These are phyloP conservation scores for Oemleria cerasiformis DNA, from an alignment of 306 rosid genomes.

Conservation along the genomic window DNA sequence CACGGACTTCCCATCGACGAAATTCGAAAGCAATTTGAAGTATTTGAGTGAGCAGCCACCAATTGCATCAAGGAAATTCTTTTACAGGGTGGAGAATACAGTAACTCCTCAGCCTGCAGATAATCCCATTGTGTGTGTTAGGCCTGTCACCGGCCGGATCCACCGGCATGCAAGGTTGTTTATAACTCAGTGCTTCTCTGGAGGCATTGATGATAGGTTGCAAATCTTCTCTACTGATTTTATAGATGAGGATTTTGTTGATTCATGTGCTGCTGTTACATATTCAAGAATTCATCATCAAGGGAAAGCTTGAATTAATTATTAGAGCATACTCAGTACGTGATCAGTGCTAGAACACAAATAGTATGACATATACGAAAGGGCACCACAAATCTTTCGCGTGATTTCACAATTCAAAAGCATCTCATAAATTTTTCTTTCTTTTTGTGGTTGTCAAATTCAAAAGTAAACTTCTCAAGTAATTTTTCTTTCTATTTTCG, in stretches of 20 bases:
- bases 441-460: neutral
- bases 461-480: neutral
- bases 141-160: conserved; percentile 68
- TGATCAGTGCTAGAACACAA: neutral
- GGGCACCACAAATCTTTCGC: neutral
- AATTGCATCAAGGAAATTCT: conserved; percentile 54
- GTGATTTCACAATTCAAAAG: neutral
- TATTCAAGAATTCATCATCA: conserved; percentile 53
- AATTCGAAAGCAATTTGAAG: conserved; percentile 72
- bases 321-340: too few species aligned
- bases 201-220: conserved; percentile 47
- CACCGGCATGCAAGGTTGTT: conserved; percentile 63
- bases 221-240: conserved; percentile 81
- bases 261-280: conserved; percentile 74
- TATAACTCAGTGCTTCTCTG: conserved; percentile 51
- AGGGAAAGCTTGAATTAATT: conserved; percentile 52
- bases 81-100: conserved; percentile 87
- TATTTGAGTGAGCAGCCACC: conserved; percentile 60
- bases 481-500: too few species aligned
- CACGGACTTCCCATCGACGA: conserved; percentile 84
- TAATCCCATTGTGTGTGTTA: conserved; percentile 68
- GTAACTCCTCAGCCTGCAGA: conserved; percentile 72
- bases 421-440: neutral
- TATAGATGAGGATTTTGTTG: conserved; percentile 78
- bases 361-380: neutral